Base-by-base conservation (phyloP, 2,329 filamentous ascomycete genomes). In the Pezizomycotina sp. region DNA sequence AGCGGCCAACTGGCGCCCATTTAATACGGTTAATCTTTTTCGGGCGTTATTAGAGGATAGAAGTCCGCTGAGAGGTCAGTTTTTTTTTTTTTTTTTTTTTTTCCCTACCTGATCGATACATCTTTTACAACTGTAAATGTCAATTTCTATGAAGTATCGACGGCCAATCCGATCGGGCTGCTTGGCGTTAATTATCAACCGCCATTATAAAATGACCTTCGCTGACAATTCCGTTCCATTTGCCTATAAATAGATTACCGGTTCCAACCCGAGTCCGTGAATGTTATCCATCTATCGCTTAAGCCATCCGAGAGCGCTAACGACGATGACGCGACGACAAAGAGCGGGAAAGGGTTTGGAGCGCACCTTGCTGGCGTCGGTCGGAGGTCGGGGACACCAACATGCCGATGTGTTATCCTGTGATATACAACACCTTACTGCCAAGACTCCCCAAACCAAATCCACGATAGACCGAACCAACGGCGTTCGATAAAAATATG, bases 391-490 rank as follows among this genome's bases (percentile, higher is more conserved):
- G 38, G 43, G 12, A 47, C 43, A 26, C 43, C 49, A n/a, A 43
- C 46, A 4, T 52, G 50, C 29, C 45, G 50, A 27, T 52, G 50
- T 22, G 50, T 52, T 23, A 52, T 52, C 42, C 41, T 52, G 45
- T 52, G 45, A 39, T n/a, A n/a, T n/a, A n/a, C n/a, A n/a, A n/a
- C n/a, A n/a, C n/a, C n/a, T n/a, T n/a, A n/a, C n/a, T n/a, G n/a
- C n/a, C n/a, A n/a, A n/a, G n/a, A n/a, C n/a, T n/a, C n/a, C n/a
- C n/a, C n/a, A n/a, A n/a, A n/a, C n/a, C n/a, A n/a, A n/a, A n/a
- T n/a, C n/a, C n/a, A n/a, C n/a, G n/a, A n/a, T n/a, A n/a, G n/a
- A n/a, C n/a, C n/a, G n/a, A n/a, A n/a, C n/a, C n/a, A n/a, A n/a
- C n/a, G n/a, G n/a, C n/a, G n/a, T n/a, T n/a, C n/a, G n/a, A n/a